phyloP scores from a whole-genome alignment of 2,329 filamentous ascomycete genomes.

The Bisporella sp. region DNA sequence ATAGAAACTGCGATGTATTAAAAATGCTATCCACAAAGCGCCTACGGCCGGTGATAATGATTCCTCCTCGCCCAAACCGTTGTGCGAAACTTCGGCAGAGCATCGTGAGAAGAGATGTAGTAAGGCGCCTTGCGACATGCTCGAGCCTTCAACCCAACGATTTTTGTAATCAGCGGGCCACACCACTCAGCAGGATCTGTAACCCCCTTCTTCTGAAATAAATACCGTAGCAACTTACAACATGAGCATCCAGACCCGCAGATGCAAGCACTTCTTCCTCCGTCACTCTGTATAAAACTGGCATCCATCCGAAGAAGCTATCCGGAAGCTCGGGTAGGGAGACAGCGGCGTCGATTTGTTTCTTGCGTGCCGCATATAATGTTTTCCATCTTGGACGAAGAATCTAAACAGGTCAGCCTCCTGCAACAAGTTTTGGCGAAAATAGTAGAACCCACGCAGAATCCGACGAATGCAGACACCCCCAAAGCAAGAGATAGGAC shows the following conservation, averaged over 20 bases:
- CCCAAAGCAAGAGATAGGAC: conserved; percentile 66
- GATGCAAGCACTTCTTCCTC: conserved; percentile 86
- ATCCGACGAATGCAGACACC: conserved; percentile 62
- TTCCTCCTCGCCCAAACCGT: too few relatives aligned
- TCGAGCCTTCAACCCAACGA: too few relatives aligned
- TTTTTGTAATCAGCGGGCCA: too few relatives aligned
- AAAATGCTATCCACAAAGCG: too few relatives aligned
- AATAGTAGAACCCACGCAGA: conserved; percentile 52
- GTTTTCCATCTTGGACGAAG: conserved; percentile 86
- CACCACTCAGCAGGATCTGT: too few relatives aligned
- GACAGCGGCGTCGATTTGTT: conserved; percentile 52
- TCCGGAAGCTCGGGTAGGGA: conserved; percentile 73
- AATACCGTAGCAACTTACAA: conserved; percentile 43
- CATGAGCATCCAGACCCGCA: conserved; percentile 90
- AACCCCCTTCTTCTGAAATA: too few relatives aligned
- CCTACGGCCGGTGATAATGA: too few relatives aligned
- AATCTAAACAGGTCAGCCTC: conserved; percentile 45
- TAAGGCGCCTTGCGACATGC: too few relatives aligned
- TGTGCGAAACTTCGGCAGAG: too few relatives aligned
- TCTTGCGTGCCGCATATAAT: conserved; percentile 84
- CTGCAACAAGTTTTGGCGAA: not conserved
- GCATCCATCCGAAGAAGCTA: conserved; percentile 89
- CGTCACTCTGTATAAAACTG: conserved; percentile 73
- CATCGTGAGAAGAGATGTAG: too few relatives aligned
- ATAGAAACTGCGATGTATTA: conserved; percentile 55